Conservation (phyloP, 371 early-diverging fungal genomes). For the Lichtheimia ornata region DNA sequence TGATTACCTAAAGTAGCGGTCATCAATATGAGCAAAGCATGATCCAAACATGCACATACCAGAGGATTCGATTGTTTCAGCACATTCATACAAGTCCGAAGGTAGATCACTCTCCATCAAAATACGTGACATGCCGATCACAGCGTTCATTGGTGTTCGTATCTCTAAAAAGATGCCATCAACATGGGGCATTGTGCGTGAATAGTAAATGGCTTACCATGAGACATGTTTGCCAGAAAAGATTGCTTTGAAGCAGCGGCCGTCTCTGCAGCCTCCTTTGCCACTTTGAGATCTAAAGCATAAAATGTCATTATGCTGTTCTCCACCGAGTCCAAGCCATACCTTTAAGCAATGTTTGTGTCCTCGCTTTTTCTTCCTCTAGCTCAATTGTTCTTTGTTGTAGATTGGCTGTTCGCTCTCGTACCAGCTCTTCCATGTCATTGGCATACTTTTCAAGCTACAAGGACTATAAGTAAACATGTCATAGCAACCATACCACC, state of each 20-base stretch:
- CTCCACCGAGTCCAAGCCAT: background rate
- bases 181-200: background rate
- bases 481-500: background rate
- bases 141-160: slow-evolving; percentile 55
- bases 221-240: slow-evolving; percentile 53
- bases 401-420: slow-evolving; percentile 46
- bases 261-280: slow-evolving; percentile 56
- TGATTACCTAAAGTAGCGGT: slow-evolving; percentile 22
- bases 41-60: slow-evolving; percentile 14
- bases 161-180: slow-evolving; percentile 7
- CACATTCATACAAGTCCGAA: slow-evolving; percentile 44
- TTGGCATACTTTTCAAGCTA: slow-evolving; percentile 53
- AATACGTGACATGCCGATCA: slow-evolving; percentile 50
- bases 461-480: background rate
- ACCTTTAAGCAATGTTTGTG: slow-evolving; percentile 38
- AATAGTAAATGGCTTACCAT: slow-evolving; percentile 24
- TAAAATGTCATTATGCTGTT: background rate
- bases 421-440: slow-evolving; percentile 55
- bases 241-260: slow-evolving; percentile 57
- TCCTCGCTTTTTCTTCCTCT: slow-evolving; percentile 50
- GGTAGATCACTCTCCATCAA: slow-evolving; percentile 44
- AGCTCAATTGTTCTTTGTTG: slow-evolving; percentile 52
- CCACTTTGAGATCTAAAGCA: slow-evolving; percentile 38
- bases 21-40: background rate
- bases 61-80: slow-evolving; percentile 45